Evolutionary conservation across 2,329 filamentous ascomycete genomes (phyloP).

Genomic region (Dactylella cylindrospora): DNA sequence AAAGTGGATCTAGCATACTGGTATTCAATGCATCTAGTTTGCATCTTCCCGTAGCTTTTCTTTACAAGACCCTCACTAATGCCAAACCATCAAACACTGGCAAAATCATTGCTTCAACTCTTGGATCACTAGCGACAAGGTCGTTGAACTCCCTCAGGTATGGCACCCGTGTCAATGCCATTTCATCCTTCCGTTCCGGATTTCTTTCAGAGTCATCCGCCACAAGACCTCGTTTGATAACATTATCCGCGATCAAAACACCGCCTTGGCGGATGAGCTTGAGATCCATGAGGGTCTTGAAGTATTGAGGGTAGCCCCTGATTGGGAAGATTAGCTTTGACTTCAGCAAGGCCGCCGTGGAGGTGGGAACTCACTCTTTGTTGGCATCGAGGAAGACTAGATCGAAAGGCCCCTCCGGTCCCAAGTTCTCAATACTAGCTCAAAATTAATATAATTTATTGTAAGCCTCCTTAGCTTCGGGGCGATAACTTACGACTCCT

Average conservation of each 20-base stretch:
- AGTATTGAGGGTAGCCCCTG: constrained; percentile 45
- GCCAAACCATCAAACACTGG: constrained; percentile 54
- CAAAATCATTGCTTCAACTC: constrained; percentile 52
- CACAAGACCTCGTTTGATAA: constrained; percentile 57
- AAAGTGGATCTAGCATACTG: too few species aligned
- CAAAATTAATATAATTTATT: neutral
- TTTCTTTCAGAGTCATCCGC: constrained; percentile 52
- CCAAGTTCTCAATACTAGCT: constrained; percentile 14
- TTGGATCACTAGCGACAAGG: constrained; percentile 48
- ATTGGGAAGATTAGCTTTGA: neutral
- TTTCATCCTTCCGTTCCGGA: constrained; percentile 45
- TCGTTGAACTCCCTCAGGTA: constrained; percentile 52
- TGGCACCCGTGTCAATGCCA: constrained; percentile 40
- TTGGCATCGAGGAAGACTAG: constrained; percentile 51
- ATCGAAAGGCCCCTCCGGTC: constrained; percentile 47
- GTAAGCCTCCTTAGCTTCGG: neutral
- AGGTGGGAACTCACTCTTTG: constrained; percentile 46
- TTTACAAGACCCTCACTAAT: constrained; percentile 47
- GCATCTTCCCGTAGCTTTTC: too few species aligned
- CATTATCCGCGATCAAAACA: constrained; percentile 61
- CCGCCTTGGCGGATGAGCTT: constrained; percentile 57
- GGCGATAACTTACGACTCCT: constrained; percentile 15
- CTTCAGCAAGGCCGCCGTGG: neutral
- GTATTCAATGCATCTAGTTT: too few species aligned
- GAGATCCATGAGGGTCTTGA: constrained; percentile 41